These are phyloP conservation scores for Botrytis hyacinthi DNA, from an alignment of 2,329 filamentous ascomycete species.

Conservation along the genomic window DNA sequence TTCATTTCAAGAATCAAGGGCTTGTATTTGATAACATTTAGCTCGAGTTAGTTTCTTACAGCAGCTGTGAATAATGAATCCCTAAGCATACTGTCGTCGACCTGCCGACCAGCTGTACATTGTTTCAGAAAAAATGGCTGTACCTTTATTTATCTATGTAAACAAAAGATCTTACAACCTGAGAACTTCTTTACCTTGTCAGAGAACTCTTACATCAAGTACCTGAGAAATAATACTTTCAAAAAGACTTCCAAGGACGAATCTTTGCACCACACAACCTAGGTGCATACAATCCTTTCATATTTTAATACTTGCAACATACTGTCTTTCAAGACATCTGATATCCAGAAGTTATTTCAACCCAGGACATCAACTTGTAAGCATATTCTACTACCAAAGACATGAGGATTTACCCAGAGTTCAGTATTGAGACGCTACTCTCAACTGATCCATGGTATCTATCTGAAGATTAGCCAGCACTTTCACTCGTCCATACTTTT, in stretches of 20 bases:
- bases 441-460: not conserved
- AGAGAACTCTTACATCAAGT: not conserved
- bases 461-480: not conserved
- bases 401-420: not conserved
- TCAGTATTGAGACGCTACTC: no score
- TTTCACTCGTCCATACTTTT: not conserved
- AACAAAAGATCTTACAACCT: not conserved
- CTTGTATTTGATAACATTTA: not conserved
- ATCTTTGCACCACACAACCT: accelerated
- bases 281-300: no score
- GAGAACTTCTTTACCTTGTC: not conserved
- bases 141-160: not conserved
- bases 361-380: not conserved
- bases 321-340: not conserved
- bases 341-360: accelerated
- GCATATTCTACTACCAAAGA: not conserved
- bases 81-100: not conserved
- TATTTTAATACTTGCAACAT: not conserved
- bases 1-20: not conserved
- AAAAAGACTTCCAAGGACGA: not conserved
- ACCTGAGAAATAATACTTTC: not conserved
- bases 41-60: not conserved
- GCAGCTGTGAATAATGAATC: not conserved
- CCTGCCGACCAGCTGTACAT: not conserved
- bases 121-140: not conserved